Base-by-base conservation (phyloP, 1,284 basidiomycete species). In the Gymnopus androsaceus region DNA sequence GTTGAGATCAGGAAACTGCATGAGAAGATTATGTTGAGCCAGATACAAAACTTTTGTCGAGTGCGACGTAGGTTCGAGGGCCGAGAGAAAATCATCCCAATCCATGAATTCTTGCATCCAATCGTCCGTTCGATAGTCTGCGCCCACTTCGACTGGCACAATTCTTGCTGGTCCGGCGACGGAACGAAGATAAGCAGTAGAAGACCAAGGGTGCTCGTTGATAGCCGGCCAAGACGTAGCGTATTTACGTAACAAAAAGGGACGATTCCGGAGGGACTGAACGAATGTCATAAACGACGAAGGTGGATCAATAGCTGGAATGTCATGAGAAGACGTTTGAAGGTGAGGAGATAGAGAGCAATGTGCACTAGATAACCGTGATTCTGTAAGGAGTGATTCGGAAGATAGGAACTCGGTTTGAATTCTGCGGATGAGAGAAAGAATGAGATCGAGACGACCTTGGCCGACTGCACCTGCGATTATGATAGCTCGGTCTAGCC, bases 111-210 rank as follows among this genome's bases (percentile, higher is more conserved):
- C 74, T 70, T 97, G 96, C 0, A 82, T 81, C 96, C 96, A 99
- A 45, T 84, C 82, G 19, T 83, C 81, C 12, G 80, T 77, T 31
- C 92, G 84, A 69, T 99, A 99, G 66, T 94, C 89, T 44, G 73
- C 70, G 3, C 96, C 96, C 25, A 96, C 75, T 71, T 99, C 96
- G 9, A 98, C 86, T 4, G 96, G 96, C 1, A 98, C 90, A 7
- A 93, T 72, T 14, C 96, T 81, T 3, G 90, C 94, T 30, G 81
- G 83, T 8, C 95, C 95, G 2, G 84, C 84, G 2, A 82, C 71
- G 4, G 75, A 71, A 21, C 79, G 77, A 1, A 98, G 78, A 67
- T 97, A 96, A 0, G 73, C 67, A 8, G 77, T 69, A 27, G 82
- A 84, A n/a, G 68, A 59, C 95, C 94, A 96, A 7, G 79, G 77